These are phyloP conservation scores for Rhizopus sp. DNA, from an alignment of 371 early-diverging fungal genomes.

Conservation along the genomic window DNA sequence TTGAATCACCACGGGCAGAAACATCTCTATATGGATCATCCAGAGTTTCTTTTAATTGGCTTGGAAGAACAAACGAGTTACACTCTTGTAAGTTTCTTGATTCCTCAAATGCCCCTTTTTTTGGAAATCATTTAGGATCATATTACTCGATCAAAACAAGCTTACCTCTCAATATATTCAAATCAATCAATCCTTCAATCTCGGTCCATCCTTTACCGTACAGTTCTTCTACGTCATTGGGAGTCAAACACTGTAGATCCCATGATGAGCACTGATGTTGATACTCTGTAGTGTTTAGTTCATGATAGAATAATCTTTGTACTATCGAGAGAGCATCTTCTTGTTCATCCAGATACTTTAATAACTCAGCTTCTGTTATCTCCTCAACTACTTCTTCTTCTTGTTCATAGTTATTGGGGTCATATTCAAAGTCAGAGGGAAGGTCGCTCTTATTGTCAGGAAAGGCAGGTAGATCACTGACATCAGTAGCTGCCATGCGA, in stretches of 20 bases:
- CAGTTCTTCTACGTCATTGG: slow-evolving; percentile 47
- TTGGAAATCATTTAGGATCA: not conserved
- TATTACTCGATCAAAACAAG: not conserved
- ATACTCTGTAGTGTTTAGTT: slow-evolving; percentile 42
- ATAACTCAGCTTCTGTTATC: slow-evolving; percentile 56
- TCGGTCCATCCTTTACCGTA: slow-evolving; percentile 57
- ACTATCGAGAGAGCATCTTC: slow-evolving; percentile 50
- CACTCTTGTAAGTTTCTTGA: slow-evolving; percentile 28
- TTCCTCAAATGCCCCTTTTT: slow-evolving; percentile 35
- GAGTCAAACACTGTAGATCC: slow-evolving; percentile 28
- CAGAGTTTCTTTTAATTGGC: not conserved
- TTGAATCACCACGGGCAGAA: slow-evolving; percentile 62
- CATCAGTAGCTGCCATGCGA: slow-evolving; percentile 20
- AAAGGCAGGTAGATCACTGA: slow-evolving; percentile 50
- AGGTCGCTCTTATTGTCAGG: slow-evolving; percentile 62
- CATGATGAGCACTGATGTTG: slow-evolving; percentile 25
- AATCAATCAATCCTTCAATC: slow-evolving; percentile 52
- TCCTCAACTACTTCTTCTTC: slow-evolving; percentile 54
- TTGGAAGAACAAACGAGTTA: slow-evolving; percentile 34
- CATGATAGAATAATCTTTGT: slow-evolving; percentile 52
- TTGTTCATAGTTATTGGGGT: slow-evolving; percentile 47
- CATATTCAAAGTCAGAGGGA: slow-evolving; percentile 64
- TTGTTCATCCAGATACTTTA: slow-evolving; percentile 52
- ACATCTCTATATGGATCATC: slow-evolving; percentile 64
- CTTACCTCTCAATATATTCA: slow-evolving; percentile 36